Conservation (phyloP, 768 basidiomycete species). For the Favolaschia claudopus region DNA sequence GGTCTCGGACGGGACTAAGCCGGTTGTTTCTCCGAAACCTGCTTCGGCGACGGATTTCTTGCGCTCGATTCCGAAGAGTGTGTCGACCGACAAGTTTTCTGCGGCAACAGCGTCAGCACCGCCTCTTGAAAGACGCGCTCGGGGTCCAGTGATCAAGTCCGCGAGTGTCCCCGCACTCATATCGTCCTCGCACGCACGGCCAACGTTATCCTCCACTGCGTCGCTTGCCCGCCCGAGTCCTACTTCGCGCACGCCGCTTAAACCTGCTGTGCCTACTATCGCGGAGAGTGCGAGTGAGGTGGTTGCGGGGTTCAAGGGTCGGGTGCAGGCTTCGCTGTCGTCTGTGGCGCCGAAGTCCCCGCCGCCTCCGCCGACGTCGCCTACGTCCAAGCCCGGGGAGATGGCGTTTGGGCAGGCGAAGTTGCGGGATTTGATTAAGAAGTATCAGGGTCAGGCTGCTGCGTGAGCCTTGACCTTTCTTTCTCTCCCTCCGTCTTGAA, state of each 20-base stretch:
- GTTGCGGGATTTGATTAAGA: conserved; percentile 80
- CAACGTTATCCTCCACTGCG: conserved; percentile 78
- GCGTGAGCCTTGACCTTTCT: conserved; percentile 12
- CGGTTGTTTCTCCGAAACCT: conserved; percentile 7
- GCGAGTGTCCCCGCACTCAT: conserved; percentile 71
- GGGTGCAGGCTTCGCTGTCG: conserved; percentile 22
- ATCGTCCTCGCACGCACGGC: conserved; percentile 76
- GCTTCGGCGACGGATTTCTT: conserved; percentile 11
- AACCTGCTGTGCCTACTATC: conserved; percentile 47
- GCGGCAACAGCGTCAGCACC: no score
- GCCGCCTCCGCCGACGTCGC: conserved; percentile 34
- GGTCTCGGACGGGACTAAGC: no score
- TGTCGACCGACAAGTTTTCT: not conserved
- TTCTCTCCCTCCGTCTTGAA: conserved; percentile 1
- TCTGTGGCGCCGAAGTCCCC: conserved; percentile 18
- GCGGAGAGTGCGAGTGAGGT: conserved; percentile 34
- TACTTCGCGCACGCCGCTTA: conserved; percentile 31
- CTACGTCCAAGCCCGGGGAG: conserved; percentile 44
- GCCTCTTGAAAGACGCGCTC: not conserved
- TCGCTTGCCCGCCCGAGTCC: conserved; percentile 63
- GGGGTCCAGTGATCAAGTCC: conserved; percentile 58
- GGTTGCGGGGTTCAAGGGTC: conserved; percentile 24
- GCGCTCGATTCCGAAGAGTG: conserved; percentile 11
- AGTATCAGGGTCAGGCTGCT: conserved; percentile 65
- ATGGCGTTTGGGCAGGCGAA: conserved; percentile 81